Base-by-base conservation (phyloP, 2,329 filamentous ascomycete genomes). In the Lachnellula willkommii region DNA sequence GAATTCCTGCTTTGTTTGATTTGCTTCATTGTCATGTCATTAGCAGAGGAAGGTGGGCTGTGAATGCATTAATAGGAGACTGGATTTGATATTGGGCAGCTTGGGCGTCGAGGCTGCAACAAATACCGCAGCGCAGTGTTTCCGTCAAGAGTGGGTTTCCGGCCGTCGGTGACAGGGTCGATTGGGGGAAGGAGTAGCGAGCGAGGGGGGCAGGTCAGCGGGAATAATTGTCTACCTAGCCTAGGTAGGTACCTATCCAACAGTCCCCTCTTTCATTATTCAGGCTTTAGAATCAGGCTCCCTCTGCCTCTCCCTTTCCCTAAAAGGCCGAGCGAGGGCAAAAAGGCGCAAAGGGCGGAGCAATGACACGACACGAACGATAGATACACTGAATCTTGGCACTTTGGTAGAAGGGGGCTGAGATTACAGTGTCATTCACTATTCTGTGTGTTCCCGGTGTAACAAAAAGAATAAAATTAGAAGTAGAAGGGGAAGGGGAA, bases 281-380 rank as follows among this genome's bases (percentile, higher is more conserved):
- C 54, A 59, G 56, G 59, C 56, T 59, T 57, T 56, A 40, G 28
- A 35, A 54, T 53, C 59, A 59, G 59, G 56, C 59, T 59, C 46
- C 54, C 49, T 48, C 9, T 24, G 22, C 22, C 22, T 24, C 22
- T 24, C 22, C 22, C 28, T 28, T 8, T 9, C 28, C 7, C 8
- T 35, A 26, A 46, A 22, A 37, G 40, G 50, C 53, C 51, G 47
- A 43, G 37, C 51, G 47, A 43, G 37, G 32, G n/a, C 42, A 3
- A 32, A 42, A 24, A 17, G 20, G 15, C 42, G 20, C 42, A 9
- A 12, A 45, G 22, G 42, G 42, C 42, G 22, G 42, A 20, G 42
- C 42, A 45, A 40, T 40, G 37, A 40, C 8, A 17, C 14, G 37
- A 40, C 17, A 11, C 11, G 36, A n/a, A 28, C 28, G 7, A 28